Evolutionary conservation across 148 eudicot genomes (phyloP).

Genomic region (Hydrangea macrophylla): DNA sequence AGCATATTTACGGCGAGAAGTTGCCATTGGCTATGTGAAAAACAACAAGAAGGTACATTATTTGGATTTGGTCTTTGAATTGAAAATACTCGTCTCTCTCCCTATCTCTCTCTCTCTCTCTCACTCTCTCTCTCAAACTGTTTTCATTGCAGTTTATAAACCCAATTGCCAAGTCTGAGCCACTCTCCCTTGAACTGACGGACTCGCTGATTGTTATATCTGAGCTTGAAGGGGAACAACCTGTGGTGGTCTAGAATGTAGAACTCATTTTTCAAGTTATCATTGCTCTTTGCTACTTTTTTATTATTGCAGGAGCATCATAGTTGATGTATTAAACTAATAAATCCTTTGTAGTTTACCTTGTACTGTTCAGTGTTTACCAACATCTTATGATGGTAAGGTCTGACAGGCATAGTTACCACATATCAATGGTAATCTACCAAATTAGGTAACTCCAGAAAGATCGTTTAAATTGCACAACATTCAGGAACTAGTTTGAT

Average conservation of each 20-base stretch:
- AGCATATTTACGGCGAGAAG: slow-evolving; percentile 80
- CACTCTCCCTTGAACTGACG: slow-evolving; percentile 50
- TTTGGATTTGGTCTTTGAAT: neutral
- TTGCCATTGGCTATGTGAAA: slow-evolving; percentile 83
- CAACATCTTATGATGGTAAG: too few relatives aligned
- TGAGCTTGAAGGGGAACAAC: slow-evolving; percentile 91
- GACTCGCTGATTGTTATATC: slow-evolving; percentile 91
- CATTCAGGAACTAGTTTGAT: too few relatives aligned
- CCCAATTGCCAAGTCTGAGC: slow-evolving; percentile 76
- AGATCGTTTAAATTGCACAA: too few relatives aligned
- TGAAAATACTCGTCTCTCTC: neutral
- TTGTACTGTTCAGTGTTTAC: too few relatives aligned
- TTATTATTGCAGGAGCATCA: slow-evolving; percentile 3
- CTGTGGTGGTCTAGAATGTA: slow-evolving; percentile 25
- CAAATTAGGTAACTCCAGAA: too few relatives aligned
- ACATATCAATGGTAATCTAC: too few relatives aligned
- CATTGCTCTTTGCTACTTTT: neutral
- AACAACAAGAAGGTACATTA: slow-evolving; percentile 61
- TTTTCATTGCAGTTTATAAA: slow-evolving; percentile 66
- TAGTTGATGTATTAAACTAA: neutral
- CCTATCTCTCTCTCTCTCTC: too few relatives aligned
- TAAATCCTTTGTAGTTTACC: too few relatives aligned
- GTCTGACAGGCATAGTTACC: too few relatives aligned
- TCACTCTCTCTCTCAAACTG: neutral
- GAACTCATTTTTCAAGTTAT: neutral